These are phyloP conservation scores for Talaromyces amestolkiae DNA, from an alignment of 2,329 filamentous ascomycete species.

Conservation along the genomic window DNA sequence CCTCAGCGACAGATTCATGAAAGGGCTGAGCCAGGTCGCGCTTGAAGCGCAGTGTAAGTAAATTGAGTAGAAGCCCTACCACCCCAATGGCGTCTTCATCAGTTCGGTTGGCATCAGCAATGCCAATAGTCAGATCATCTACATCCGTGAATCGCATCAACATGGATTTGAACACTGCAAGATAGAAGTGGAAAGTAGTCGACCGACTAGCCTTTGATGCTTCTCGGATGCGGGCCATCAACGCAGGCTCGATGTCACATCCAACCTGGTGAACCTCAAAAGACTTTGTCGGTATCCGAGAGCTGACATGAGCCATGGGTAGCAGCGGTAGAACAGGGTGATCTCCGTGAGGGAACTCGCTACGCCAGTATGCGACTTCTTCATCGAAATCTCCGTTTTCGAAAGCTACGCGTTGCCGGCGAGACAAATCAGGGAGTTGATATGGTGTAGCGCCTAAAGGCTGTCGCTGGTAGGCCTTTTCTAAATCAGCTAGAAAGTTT, in stretches of 20 bases:
- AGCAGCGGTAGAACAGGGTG: slow-evolving; percentile 34
- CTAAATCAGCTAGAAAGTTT: slow-evolving; percentile 30
- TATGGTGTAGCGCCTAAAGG: slow-evolving; percentile 33
- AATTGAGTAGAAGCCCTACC: not conserved
- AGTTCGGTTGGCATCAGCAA: not conserved
- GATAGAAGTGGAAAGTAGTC: not conserved
- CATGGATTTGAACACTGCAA: not conserved
- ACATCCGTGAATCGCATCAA: not conserved
- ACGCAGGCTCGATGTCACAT: not conserved
- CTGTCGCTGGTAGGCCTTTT: slow-evolving; percentile 26
- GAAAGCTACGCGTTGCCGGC: slow-evolving; percentile 20
- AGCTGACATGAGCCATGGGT: slow-evolving; percentile 27
- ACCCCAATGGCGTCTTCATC: not conserved
- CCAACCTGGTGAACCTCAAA: not conserved
- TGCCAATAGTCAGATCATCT: not conserved
- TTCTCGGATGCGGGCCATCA: not conserved
- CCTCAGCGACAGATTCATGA: not conserved
- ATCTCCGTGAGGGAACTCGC: slow-evolving; percentile 24
- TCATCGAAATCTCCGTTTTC: slow-evolving; percentile 29
- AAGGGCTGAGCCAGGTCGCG: not conserved
- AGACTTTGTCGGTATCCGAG: slow-evolving; percentile 6
- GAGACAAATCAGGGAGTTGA: slow-evolving; percentile 39
- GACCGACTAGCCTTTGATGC: not conserved
- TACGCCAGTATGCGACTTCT: slow-evolving; percentile 38
- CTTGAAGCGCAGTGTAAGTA: not conserved